A percentile compares a stretch with the other conserved stretches of the same genome.
These are phyloP conservation scores for Dimargaris verticillata DNA, from an alignment of 192 early-diverging fungal species.

Conservation along the genomic window DNA sequence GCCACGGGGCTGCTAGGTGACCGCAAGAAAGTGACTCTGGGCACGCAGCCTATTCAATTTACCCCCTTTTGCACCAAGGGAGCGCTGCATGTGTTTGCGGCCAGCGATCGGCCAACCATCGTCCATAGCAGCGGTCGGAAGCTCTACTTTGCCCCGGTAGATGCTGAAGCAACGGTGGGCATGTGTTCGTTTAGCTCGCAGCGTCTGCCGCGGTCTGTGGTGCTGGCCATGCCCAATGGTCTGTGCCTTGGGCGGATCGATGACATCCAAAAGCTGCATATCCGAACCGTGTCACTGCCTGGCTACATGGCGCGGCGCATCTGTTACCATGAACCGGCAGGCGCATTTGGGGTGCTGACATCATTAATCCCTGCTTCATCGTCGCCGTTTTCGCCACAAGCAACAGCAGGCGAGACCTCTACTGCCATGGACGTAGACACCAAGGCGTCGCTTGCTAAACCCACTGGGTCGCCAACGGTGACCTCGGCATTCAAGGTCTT, in stretches of 20 bases:
- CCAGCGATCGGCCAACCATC: conserved; percentile 71
- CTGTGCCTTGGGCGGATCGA: conserved; percentile 66
- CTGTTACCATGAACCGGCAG: conserved; percentile 31
- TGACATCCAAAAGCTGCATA: conserved; percentile 69
- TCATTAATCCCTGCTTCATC: conserved; percentile 14
- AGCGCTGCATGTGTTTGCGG: conserved; percentile 50
- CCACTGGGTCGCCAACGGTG: neutral
- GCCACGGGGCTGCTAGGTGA: conserved; percentile 17
- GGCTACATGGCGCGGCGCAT: conserved; percentile 54
- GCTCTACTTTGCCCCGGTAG: conserved; percentile 71
- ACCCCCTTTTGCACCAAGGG: conserved; percentile 25
- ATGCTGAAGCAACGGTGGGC: conserved; percentile 44
- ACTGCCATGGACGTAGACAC: conserved; percentile 5
- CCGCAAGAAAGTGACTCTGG: conserved; percentile 53
- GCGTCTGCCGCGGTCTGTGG: conserved; percentile 33
- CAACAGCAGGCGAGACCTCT: conserved; percentile 16
- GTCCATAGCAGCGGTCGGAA: conserved; percentile 45
- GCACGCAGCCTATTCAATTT: conserved; percentile 56
- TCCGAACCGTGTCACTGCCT: conserved; percentile 42
- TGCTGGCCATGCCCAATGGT: conserved; percentile 38
- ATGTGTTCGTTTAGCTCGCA: conserved; percentile 44
- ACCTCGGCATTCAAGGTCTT: conserved; percentile 1
- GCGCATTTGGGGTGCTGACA: conserved; percentile 50
- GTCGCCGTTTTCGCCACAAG: conserved; percentile 10
- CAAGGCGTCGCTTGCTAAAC: neutral